Conservation (phyloP, 1,139 yeast species). For the Sugiyamaella paludigena region DNA sequence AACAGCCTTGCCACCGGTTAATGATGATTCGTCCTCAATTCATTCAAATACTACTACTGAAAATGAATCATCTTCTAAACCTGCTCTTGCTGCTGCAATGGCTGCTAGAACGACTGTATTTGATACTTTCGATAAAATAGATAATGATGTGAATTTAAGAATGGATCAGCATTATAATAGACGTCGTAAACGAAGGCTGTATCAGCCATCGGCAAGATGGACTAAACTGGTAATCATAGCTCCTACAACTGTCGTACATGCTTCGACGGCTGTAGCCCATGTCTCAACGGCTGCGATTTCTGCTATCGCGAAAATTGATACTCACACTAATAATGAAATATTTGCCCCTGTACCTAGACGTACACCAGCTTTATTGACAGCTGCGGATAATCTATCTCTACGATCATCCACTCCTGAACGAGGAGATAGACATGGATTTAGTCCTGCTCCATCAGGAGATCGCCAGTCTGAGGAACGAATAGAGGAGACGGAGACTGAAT, state of each 20-base stretch:
- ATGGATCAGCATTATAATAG: conserved; percentile 11
- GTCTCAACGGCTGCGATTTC: background rate
- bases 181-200: conserved; percentile 10
- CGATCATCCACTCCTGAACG: conserved; percentile 12
- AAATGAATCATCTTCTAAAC: conserved; percentile 4
- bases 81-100: conserved; percentile 29
- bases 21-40: conserved; percentile 1
- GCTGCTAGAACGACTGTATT: conserved; percentile 26
- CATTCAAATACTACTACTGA: background rate
- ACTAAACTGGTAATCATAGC: conserved; percentile 14
- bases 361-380: background rate
- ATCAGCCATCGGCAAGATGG: conserved; percentile 25
- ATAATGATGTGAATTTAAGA: conserved; percentile 18
- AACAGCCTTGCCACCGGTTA: conserved; percentile 6
- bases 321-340: background rate
- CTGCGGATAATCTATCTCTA: background rate
- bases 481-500: conserved; percentile 1
- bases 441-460: conserved; percentile 1
- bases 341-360: conserved; percentile 9
- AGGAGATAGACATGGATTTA: conserved; percentile 1
- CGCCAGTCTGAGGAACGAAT: conserved; percentile 7
- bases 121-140: conserved; percentile 24
- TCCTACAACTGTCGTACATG: background rate
- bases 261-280: background rate
- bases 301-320: background rate